A percentile compares a stretch with the other conserved stretches of the same genome.
phyloP scores from a whole-genome alignment of 2,329 filamentous ascomycete genomes.

The Fusarium gaditjirri region DNA sequence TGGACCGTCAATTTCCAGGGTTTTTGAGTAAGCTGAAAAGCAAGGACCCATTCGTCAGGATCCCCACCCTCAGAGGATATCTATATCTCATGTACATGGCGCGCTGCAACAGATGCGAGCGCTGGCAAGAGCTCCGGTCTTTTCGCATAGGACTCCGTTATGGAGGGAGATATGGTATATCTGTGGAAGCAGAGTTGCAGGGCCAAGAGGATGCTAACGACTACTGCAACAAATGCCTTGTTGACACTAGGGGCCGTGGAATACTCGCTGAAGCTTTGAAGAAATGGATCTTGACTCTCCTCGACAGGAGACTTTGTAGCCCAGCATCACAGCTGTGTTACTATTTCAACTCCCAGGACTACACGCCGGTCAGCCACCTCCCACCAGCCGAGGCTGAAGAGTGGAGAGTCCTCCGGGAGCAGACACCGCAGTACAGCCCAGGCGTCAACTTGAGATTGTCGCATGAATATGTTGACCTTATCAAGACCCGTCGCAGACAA shows the following conservation, averaged over 20 bases:
- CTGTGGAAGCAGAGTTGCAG: neutral
- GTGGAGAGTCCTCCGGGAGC: neutral
- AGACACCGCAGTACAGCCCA: neutral
- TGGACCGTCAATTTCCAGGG: constrained; percentile 28
- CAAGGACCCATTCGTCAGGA: neutral
- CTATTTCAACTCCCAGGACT: neutral
- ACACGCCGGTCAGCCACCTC: accelerated
- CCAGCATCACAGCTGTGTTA: neutral
- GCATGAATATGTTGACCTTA: neutral
- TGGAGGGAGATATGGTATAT: neutral
- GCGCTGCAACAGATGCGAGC: constrained; percentile 17
- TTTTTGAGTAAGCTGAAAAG: neutral
- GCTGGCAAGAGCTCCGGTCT: constrained; percentile 29
- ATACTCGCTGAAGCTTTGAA: neutral
- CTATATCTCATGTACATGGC: constrained; percentile 25
- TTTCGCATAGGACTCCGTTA: neutral
- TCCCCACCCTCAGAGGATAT: accelerated
- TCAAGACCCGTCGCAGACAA: neutral
- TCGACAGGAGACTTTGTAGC: neutral
- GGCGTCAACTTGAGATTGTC: accelerated
- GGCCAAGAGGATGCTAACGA: neutral
- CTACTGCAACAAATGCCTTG: constrained; percentile 22
- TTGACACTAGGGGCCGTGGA: neutral
- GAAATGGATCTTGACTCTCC: neutral
- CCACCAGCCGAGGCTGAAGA: neutral